Base-by-base conservation (phyloP, 2,329 filamentous ascomycete species). In the Trichoderma sp. region DNA sequence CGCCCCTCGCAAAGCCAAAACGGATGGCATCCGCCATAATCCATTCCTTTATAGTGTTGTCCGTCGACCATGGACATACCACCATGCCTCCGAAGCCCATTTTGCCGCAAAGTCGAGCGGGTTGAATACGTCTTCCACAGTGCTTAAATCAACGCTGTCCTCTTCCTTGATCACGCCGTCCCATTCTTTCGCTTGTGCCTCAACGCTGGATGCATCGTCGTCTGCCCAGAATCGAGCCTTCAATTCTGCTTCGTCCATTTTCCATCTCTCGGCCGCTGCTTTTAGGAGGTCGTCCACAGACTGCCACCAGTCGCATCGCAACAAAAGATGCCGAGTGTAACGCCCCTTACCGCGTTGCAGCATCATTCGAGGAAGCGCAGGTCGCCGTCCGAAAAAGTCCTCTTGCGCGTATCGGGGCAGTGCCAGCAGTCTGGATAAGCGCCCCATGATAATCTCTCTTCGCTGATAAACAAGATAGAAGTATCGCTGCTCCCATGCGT, bases 401-500 rank as follows among this genome's bases (percentile, higher is more conserved):
- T 68, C 58, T 34, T 64, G n/a, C 26, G 49, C 61, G n/a, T 24
- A 56, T 60, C 66, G 66, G n/a, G 69, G 58, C 24, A 66, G 32
- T 11, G 49, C 46, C 26, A 58, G 10, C 1, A 66, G 39, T 13
- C 63, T 60, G 26, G 59, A 32, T 5, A 69, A 51, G 18, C 66
- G 68, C 14, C 59, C 52, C 5, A 61, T 61, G 34, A 70, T 63
- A 6, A 75, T 69, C 1, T 69, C 61, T 21, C 72, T 65, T 55
- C 74, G 73, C 28, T 74, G 66, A 30, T 70, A 64, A n/a, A 75
- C 69, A 37, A 76, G 70, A 55, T 72, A 73, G 32, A 68, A 59
- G 58, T 76, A 75, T 5, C 73, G 71, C 21, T 54, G 56, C 46
- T 71, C 56, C 75, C 74, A 76, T 32, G 55, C 69, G n/a, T 71